Evolutionary conservation across 1,139 yeast genomes (phyloP).

Genomic region (Groenewaldozyma auringiensis): DNA sequence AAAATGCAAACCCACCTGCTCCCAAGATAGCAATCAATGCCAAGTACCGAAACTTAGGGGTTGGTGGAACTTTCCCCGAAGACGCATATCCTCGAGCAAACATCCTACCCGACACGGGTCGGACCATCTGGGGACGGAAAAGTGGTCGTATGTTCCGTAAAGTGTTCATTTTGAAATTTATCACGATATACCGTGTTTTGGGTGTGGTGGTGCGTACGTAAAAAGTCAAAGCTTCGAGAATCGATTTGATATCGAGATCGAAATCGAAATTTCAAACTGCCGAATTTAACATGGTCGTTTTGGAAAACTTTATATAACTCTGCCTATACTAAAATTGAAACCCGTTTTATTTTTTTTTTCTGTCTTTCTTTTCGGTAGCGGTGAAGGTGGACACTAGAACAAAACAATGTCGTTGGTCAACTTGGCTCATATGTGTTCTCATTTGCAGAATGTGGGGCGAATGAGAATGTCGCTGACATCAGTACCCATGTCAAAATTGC

Average conservation of each 20-base stretch:
- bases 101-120: neutral
- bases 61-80: constrained; percentile 17
- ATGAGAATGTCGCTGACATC: constrained; percentile 69
- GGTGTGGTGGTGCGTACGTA: neutral
- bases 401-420: constrained; percentile 79
- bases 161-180: constrained; percentile 2
- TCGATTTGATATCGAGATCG: too few species aligned
- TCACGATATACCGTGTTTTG: neutral
- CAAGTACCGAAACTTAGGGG: constrained; percentile 30
- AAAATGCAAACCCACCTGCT: constrained; percentile 46
- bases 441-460: constrained; percentile 78
- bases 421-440: constrained; percentile 80
- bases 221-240: too few species aligned
- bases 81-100: constrained; percentile 9
- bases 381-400: too few species aligned
- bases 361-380: too few species aligned
- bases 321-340: too few species aligned
- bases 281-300: neutral
- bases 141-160: neutral
- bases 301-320: neutral
- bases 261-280: neutral
- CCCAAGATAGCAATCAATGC: constrained; percentile 26
- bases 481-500: constrained; percentile 76
- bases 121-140: neutral
- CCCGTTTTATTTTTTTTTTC: too few species aligned